Percentiles rank a stretch among this genome's conserved stretches.
Conservation (phyloP, 805 yeast genomes). For the Ogataea pini region DNA sequence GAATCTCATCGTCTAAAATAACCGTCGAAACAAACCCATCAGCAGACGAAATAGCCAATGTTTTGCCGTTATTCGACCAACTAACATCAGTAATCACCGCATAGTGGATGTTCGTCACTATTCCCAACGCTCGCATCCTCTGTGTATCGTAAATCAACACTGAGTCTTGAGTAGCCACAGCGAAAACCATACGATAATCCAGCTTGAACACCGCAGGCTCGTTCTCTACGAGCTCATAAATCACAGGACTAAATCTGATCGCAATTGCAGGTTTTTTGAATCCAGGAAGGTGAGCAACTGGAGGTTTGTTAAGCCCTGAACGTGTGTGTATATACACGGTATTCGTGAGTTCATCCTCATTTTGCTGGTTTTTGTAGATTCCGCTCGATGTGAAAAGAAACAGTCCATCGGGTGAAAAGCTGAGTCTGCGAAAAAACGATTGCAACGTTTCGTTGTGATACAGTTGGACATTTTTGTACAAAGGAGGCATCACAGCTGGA, state of each 20-base stretch:
- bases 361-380: constrained; percentile 41
- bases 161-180: constrained; percentile 89
- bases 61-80: constrained; percentile 79
- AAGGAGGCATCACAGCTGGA: constrained; percentile 49
- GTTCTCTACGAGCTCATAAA: constrained; percentile 43
- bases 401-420: constrained; percentile 89
- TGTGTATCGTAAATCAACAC: constrained; percentile 83
- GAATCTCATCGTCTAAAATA: constrained; percentile 48
- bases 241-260: constrained; percentile 70
- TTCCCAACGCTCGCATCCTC: constrained; percentile 64
- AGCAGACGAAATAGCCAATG: constrained; percentile 74
- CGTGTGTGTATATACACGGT: constrained; percentile 82
- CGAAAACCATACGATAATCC: constrained; percentile 83
- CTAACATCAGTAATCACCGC: constrained; percentile 83
- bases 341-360: constrained; percentile 40
- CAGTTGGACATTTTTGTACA: constrained; percentile 45
- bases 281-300: constrained; percentile 79
- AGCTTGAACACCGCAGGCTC: constrained; percentile 45
- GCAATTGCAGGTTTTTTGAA: constrained; percentile 83
- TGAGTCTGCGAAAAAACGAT: constrained; percentile 83
- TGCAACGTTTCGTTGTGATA: constrained; percentile 87
- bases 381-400: constrained; percentile 81
- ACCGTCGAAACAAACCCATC: constrained; percentile 89
- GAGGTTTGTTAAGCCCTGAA: constrained; percentile 62
- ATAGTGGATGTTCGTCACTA: constrained; percentile 79